Evolutionary conservation across 2,329 filamentous ascomycete species (phyloP), one percentile per base, ranked within the genome.

Genomic region (Xylariaceae sp.): DNA sequence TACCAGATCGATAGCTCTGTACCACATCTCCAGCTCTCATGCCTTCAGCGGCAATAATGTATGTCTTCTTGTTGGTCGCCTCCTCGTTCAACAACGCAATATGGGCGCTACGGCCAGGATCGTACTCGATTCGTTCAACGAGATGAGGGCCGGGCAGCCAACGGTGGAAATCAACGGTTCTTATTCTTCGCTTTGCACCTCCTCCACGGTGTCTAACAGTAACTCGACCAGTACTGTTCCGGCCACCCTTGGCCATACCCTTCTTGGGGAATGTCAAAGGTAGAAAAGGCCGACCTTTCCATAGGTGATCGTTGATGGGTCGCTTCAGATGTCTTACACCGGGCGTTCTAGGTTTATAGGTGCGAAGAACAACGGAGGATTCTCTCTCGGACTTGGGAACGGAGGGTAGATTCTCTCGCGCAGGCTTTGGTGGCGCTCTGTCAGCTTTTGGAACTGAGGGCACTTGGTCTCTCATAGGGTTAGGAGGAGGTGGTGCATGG

Each of bases 111-210:
- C 93, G 85, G 51, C 89, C 89, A 1, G 93, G 93, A 57, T 98
- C 94, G 64, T 97, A 90, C 65, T 98, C 93, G 58, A 98, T 93
- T 47, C 93, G 81, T 62, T 97, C 90, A 41, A 98, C 91, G 13
- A 83, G 67, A 56, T 97, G 93, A 50, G 87, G 83, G 15, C 93
- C 93, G 0, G 89, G 80, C 19, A 78, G 77, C 64, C 76, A 80
- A 40, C 93, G 84, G 51, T 82, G 72, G 63, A 95, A 98, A 66
- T 98, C 94, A 26, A 98, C 83, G 1, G 82, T 93, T 45, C 94
- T 77, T 68, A 98, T 94, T 60, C 93, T 83, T 59, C 90, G 78
- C 74, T 96, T 95, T 46, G 85, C 84, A 52, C 93, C 94, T 64
- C 91, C 93, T 61, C 93, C 93, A 43, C 86, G 83, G 71, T 98